Conservation (phyloP, 208 protist genomes). For the Porcisia deanei region DNA sequence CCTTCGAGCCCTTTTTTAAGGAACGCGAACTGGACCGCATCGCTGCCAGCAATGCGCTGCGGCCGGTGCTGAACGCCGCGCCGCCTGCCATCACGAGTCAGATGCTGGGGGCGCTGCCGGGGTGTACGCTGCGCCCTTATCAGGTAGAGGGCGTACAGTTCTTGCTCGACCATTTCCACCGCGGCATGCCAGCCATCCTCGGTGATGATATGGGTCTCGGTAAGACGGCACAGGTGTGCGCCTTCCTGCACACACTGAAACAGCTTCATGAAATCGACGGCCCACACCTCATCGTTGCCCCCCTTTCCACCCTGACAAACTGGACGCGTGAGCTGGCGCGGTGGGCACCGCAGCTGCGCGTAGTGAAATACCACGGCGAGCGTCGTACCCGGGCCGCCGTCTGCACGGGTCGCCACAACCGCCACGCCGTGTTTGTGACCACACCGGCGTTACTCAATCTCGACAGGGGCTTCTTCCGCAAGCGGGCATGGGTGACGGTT, state of each 20-base stretch:
- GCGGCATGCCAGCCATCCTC: conserved; percentile 89
- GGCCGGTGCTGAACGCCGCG: conserved; percentile 44
- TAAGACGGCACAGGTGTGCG: conserved; percentile 97
- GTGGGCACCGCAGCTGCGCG: conserved; percentile 92
- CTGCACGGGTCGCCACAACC: conserved; percentile 39
- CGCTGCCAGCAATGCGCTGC: conserved; percentile 13
- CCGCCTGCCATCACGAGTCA: conserved; percentile 21
- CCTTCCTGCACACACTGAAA: conserved; percentile 88
- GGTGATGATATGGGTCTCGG: conserved; percentile 98
- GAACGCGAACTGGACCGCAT: conserved; percentile 55
- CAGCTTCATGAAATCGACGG: conserved; percentile 74
- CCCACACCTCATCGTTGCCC: conserved; percentile 96
- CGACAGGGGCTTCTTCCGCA: conserved; percentile 81
- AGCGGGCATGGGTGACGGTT: conserved; percentile 91
- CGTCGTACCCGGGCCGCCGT: conserved; percentile 35
- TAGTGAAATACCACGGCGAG: conserved; percentile 93
- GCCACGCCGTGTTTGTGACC: conserved; percentile 94
- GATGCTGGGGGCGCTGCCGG: conserved; percentile 35
- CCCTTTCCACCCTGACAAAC: conserved; percentile 94
- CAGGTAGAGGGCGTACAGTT: conserved; percentile 97
- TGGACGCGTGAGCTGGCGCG: conserved; percentile 93
- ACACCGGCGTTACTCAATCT: conserved; percentile 93
- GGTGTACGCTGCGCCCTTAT: conserved; percentile 88
- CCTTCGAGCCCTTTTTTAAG: conserved; percentile 81
- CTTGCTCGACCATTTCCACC: conserved; percentile 87